phyloP scores from a whole-genome alignment of 2,329 filamentous ascomycete genomes.

The Paraphaeosphaeria sporulosa region DNA sequence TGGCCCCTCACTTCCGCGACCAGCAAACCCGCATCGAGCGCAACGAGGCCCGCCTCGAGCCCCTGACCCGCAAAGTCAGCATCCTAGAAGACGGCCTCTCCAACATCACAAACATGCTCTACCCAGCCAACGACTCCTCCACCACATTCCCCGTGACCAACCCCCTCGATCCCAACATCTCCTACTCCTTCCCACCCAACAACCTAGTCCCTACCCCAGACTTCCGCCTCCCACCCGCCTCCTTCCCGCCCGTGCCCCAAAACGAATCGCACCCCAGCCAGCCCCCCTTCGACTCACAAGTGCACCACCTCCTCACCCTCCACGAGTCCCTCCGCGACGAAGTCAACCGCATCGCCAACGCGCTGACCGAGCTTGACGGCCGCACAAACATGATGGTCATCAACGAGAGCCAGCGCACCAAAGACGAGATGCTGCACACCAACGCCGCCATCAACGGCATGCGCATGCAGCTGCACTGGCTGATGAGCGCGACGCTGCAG shows the following conservation, averaged over 20 bases:
- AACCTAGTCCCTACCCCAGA: slow-evolving; percentile 42
- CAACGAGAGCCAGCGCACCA: slow-evolving; percentile 68
- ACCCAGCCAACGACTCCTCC: slow-evolving; percentile 42
- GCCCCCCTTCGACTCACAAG: slow-evolving; percentile 55
- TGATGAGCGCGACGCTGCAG: slow-evolving; percentile 65
- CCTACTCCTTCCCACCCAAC: slow-evolving; percentile 41
- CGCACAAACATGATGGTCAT: slow-evolving; percentile 68
- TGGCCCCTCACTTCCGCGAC: slow-evolving; percentile 54
- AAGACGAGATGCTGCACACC: slow-evolving; percentile 68
- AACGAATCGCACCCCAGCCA: slow-evolving; percentile 35
- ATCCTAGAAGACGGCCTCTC: slow-evolving; percentile 55
- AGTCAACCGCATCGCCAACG: slow-evolving; percentile 61
- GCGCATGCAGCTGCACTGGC: slow-evolving; percentile 69
- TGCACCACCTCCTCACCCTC: slow-evolving; percentile 66
- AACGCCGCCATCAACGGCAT: slow-evolving; percentile 66
- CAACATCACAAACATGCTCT: slow-evolving; percentile 53
- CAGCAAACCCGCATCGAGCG: slow-evolving; percentile 54
- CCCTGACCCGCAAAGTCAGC: slow-evolving; percentile 53
- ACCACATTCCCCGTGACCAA: slow-evolving; percentile 43
- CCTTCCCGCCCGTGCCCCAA: slow-evolving; percentile 41
- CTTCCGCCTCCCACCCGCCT: slow-evolving; percentile 44
- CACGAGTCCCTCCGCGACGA: slow-evolving; percentile 69
- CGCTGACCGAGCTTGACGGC: slow-evolving; percentile 66
- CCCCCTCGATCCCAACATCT: slow-evolving; percentile 42
- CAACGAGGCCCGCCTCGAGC: slow-evolving; percentile 53